A percentile compares a stretch with the other conserved stretches of the same genome.
Conservation (phyloP, 1,139 yeast species). For the Hansenula sp. region DNA sequence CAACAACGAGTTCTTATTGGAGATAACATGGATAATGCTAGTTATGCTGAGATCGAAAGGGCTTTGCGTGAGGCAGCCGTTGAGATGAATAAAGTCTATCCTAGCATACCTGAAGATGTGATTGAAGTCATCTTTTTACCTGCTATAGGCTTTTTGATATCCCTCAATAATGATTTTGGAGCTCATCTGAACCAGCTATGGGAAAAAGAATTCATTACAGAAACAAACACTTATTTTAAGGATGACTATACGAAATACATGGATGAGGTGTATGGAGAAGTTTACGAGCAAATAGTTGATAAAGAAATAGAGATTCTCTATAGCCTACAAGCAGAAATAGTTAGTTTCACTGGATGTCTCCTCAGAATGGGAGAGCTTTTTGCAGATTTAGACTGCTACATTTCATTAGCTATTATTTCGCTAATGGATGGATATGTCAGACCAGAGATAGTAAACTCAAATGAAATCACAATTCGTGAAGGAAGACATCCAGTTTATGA, state of each 20-base stretch:
- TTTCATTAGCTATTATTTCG: constrained; percentile 35
- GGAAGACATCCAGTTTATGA: constrained; percentile 42
- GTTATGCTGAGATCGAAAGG: neutral
- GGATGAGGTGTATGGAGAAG: constrained; percentile 39
- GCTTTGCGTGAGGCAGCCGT: neutral
- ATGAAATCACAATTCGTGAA: constrained; percentile 17
- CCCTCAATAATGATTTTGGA: constrained; percentile 15
- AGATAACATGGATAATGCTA: neutral
- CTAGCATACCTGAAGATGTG: neutral
- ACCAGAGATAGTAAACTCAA: constrained; percentile 33
- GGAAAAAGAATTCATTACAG: constrained; percentile 37
- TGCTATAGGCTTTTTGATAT: constrained; percentile 35
- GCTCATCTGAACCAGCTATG: constrained; percentile 21
- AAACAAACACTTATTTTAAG: constrained; percentile 34
- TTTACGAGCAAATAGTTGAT: constrained; percentile 36
- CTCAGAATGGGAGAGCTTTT: constrained; percentile 20
- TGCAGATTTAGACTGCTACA: constrained; percentile 36
- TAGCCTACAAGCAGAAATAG: constrained; percentile 28
- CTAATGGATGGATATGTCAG: constrained; percentile 27
- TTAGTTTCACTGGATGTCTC: constrained; percentile 19
- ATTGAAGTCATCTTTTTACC: neutral
- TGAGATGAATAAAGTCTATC: neutral
- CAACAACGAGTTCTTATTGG: neutral
- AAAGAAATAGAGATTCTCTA: constrained; percentile 39
- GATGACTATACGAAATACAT: constrained; percentile 27